Evolutionary conservation across 2,329 filamentous ascomycete species (phyloP).

Genomic region (Tolypocladium guangdongense): DNA sequence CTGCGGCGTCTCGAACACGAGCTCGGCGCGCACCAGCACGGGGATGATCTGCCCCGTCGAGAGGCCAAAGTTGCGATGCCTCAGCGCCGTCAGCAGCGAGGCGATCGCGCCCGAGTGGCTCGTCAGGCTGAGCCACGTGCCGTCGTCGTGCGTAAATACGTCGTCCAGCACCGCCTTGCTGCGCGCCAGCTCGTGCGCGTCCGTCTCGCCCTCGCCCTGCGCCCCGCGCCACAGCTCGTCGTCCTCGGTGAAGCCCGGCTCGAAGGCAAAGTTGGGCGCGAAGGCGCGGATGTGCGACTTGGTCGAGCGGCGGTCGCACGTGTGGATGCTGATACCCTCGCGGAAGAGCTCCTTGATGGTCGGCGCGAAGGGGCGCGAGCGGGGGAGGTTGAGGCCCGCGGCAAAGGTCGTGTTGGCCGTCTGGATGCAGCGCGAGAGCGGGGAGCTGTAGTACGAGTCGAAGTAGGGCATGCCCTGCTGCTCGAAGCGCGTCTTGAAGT

Average conservation of each 20-base stretch:
- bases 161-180: slow-evolving; percentile 42
- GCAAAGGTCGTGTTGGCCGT: slow-evolving; percentile 53
- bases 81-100: slow-evolving; percentile 41
- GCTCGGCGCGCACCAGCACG: slow-evolving; percentile 51
- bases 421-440: slow-evolving; percentile 49
- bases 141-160: slow-evolving; percentile 40
- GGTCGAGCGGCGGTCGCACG: slow-evolving; percentile 52
- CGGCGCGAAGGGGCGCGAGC: slow-evolving; percentile 40
- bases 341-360: slow-evolving; percentile 53
- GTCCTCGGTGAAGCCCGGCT: slow-evolving; percentile 48
- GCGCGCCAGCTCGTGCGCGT: slow-evolving; percentile 35
- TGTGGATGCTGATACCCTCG: slow-evolving; percentile 57
- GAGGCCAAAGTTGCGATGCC: slow-evolving; percentile 50
- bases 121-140: slow-evolving; percentile 48
- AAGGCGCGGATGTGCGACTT: slow-evolving; percentile 39
- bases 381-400: slow-evolving; percentile 36
- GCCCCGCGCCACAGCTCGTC: slow-evolving; percentile 36
- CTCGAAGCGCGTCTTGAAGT: slow-evolving; percentile 44
- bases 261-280: slow-evolving; percentile 45
- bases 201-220: slow-evolving; percentile 28
- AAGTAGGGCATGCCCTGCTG: slow-evolving; percentile 47
- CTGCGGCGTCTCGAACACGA: slow-evolving; percentile 14
- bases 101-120: slow-evolving; percentile 48
- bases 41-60: slow-evolving; percentile 59
- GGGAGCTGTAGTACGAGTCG: slow-evolving; percentile 53